A percentile compares a stretch with the other conserved stretches of the same genome.
phyloP scores from a whole-genome alignment of 2,329 filamentous ascomycete species.

The Cryphonectria nitschkei region DNA sequence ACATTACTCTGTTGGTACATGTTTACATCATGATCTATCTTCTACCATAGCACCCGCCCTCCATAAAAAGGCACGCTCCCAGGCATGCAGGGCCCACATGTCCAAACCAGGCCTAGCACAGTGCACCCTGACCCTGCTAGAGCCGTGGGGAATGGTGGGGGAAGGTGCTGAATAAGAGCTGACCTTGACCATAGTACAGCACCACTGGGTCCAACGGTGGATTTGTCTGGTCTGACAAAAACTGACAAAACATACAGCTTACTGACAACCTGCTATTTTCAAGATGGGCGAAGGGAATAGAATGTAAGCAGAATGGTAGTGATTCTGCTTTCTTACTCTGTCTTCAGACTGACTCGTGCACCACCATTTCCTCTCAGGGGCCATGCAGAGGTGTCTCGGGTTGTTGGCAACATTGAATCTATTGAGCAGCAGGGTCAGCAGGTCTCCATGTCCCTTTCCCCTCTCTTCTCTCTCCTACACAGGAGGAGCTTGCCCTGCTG shows the following conservation, averaged over 20 bases:
- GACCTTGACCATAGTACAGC: slow-evolving; percentile 1
- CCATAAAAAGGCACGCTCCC: neutral
- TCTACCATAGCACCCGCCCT: neutral
- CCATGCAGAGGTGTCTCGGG: no score
- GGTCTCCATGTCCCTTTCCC: no score
- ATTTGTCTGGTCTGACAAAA: slow-evolving; percentile 30
- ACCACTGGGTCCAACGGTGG: neutral
- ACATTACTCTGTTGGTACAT: neutral
- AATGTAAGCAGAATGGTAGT: neutral
- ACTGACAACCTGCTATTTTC: neutral
- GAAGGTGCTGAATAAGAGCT: slow-evolving; percentile 21
- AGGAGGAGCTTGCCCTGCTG: no score
- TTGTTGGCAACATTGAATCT: no score
- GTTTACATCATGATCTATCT: neutral
- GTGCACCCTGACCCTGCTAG: neutral
- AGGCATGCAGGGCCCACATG: neutral
- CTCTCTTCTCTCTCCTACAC: no score
- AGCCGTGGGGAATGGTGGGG: neutral
- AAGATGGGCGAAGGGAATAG: neutral
- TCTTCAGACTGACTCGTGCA: no score
- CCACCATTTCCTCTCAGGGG: neutral
- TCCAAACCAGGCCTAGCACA: neutral
- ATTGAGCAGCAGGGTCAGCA: no score
- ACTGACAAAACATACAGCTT: neutral
- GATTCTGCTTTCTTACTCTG: neutral